Evolutionary conservation across 495 filamentous ascomycete species (phyloP), one percentile per base, ranked within the genome.

Genomic region (Emericellopsis terricola): DNA sequence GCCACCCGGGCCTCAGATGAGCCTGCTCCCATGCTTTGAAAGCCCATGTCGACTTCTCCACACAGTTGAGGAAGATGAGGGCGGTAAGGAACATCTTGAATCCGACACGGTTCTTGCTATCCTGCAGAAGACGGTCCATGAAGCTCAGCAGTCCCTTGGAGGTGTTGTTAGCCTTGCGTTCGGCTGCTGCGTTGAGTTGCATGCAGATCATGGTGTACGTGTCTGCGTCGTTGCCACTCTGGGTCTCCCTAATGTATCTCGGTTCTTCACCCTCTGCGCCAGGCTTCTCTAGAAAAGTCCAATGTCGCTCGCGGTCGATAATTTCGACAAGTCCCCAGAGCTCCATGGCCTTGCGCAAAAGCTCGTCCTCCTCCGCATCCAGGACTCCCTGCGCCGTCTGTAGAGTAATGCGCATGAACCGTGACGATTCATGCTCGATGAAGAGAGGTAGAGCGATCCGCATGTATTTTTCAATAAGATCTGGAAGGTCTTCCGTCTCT

Each of bases 11-110:
- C 32, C 65, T 49, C 32, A 68, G 49, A 30, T 62, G 51, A 15
- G 72, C 64, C 40, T 76, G 67, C 28, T 78, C 73, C 74, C 75
- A 82, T 0, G 66, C 72, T 21, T 71, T 74, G 59, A 81, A 85
- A 0, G 80, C 64, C 76, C 81, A 86, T 34, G 73, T 78, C n/a
- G 77, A 78, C 48, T 81, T 77, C 53, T 89, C 82, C 8, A 86
- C 68, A 37, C 78, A 83, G 49, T 77, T 80, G 24, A 89, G 58
- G 13, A 87, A 63, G 23, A 89, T 67, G 37, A 87, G 53, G 9
- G 75, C 69, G 3, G 76, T 70, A 11, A 87, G 59, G 51, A 81
- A 86, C 29, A 77, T 82, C 44, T 76, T 72, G 39, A 84, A 83
- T 27, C 58, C 57, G 43, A 69, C 68, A 39, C 66, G 76, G 28